Base-by-base conservation (phyloP, 2,329 filamentous ascomycete genomes). In the Aureobasidium sp. region DNA sequence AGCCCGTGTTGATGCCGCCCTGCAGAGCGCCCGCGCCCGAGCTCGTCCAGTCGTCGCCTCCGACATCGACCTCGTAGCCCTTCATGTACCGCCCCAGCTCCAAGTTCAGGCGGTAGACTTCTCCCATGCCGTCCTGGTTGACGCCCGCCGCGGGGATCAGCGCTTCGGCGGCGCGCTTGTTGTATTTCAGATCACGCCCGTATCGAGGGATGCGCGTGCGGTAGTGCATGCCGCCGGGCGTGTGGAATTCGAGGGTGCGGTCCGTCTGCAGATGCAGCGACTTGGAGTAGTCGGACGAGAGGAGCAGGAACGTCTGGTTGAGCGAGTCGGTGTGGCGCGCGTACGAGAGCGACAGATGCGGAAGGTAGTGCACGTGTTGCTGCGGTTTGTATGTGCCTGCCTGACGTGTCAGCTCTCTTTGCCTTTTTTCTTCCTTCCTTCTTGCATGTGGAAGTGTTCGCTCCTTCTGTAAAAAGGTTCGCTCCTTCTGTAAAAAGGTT, bases 61-160 rank as follows among this genome's bases (percentile, higher is more conserved):
- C 91, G 6, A 96, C 87, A 60, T 95, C 90, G 6, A 97, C 74
- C 64, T 95, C 88, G 62, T 93, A 97, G 24, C 87, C 88, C 61
- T 88, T 89, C 86, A 98, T 93, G 68, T 95, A 98, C 49, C 91
- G 81, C 42, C 93, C 93, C 27, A 89, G 74, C 66, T 98, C 93
- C 19, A 98, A 75, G 63, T 97, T 97, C 61, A 98, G 73, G 7
- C 93, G 79, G 66, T 93, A 98, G 0, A 96, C 90, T 64, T 98
- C 93, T 55, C 91, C 93, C 68, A 84, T 82, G 6, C 90, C 89
- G 56, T 95, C 88, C 2, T 79, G 74, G 64, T 94, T 93, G 16
- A 95, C 79, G 6, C 93, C 93, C 0, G 95, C 91, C 0, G 91
- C 78, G 0, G 93, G 90, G 16, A 98, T 75, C 16, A 97, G 77